phyloP scores from a whole-genome alignment of 208 protist species.

The Porcisia hertigi region DNA sequence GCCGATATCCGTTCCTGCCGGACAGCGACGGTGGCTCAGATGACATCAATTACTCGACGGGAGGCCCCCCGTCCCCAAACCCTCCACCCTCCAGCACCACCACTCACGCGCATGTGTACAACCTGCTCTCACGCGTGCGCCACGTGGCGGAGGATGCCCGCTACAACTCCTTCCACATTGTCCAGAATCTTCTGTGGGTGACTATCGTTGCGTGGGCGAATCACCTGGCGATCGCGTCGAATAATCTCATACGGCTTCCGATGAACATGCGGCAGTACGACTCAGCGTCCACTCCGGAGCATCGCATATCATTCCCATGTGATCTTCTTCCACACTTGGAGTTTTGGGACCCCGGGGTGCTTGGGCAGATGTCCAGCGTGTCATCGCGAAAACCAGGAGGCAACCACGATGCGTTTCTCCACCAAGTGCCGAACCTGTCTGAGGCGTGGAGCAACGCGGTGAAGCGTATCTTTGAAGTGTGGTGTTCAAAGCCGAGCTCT shows the following conservation, averaged over 20 bases:
- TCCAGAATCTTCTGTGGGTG: conserved; percentile 40
- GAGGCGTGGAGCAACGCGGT: conserved; percentile 27
- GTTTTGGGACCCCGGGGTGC: conserved; percentile 24
- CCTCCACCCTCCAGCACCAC: conserved; percentile 19
- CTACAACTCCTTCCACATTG: conserved; percentile 35
- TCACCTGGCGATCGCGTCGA: conserved; percentile 47
- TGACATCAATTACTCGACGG: background rate
- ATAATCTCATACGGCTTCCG: conserved; percentile 29
- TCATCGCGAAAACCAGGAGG: background rate
- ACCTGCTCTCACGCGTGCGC: conserved; percentile 22
- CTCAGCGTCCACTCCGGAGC: background rate
- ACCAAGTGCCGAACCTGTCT: conserved; percentile 16
- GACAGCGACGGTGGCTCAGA: background rate
- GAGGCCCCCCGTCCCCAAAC: background rate
- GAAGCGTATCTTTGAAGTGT: conserved; percentile 18
- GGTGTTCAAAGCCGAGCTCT: conserved; percentile 9
- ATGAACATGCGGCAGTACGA: conserved; percentile 1
- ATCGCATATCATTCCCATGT: conserved; percentile 13
- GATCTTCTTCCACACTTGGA: conserved; percentile 16
- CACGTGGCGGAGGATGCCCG: conserved; percentile 32
- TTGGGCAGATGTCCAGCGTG: background rate
- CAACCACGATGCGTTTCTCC: background rate
- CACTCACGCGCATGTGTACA: conserved; percentile 28
- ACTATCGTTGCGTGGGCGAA: conserved; percentile 53
- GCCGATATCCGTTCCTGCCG: conserved; percentile 25